A percentile compares a stretch with the other conserved stretches of the same genome.
phyloP scores from a whole-genome alignment of 805 yeast genomes.

The Metschnikowia bowlesiae region DNA sequence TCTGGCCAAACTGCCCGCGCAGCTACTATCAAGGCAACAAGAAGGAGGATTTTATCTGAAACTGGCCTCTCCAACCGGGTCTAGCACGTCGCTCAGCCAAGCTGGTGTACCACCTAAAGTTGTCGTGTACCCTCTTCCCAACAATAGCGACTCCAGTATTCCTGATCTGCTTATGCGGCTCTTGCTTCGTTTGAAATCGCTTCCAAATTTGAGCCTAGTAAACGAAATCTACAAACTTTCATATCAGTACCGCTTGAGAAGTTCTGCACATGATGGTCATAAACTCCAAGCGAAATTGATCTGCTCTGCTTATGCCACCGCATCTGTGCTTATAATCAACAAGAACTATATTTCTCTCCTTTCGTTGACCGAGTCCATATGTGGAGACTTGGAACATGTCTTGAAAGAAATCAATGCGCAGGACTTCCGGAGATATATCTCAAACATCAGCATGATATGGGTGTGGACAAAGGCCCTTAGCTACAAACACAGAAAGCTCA shows the following conservation, averaged over 20 bases:
- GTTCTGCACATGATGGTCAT: slow-evolving; percentile 6
- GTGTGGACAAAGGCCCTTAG: slow-evolving; percentile 13
- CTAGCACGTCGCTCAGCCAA: not conserved
- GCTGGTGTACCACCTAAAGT: not conserved
- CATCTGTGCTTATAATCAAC: slow-evolving; percentile 27
- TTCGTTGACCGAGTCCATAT: slow-evolving; percentile 23
- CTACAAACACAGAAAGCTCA: not conserved
- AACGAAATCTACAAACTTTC: slow-evolving; percentile 43
- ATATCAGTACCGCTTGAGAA: slow-evolving; percentile 30
- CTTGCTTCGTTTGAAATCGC: slow-evolving; percentile 39
- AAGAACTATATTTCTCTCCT: slow-evolving; percentile 26
- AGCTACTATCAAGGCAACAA: not conserved
- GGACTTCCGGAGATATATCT: slow-evolving; percentile 10
- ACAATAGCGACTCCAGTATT: slow-evolving; percentile 29
- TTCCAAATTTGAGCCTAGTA: slow-evolving; percentile 38
- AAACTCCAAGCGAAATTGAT: slow-evolving; percentile 20
- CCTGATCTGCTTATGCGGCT: slow-evolving; percentile 25
- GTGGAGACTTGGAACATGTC: slow-evolving; percentile 4
- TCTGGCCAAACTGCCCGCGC: not conserved
- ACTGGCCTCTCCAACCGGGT: not conserved
- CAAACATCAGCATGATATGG: slow-evolving; percentile 21
- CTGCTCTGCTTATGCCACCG: slow-evolving; percentile 31
- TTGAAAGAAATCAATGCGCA: not conserved
- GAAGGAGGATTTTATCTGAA: not conserved
- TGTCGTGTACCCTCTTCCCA: slow-evolving; percentile 33